Conservation (phyloP, 192 early-diverging fungal genomes). For the Polychytrium aggregatum region DNA sequence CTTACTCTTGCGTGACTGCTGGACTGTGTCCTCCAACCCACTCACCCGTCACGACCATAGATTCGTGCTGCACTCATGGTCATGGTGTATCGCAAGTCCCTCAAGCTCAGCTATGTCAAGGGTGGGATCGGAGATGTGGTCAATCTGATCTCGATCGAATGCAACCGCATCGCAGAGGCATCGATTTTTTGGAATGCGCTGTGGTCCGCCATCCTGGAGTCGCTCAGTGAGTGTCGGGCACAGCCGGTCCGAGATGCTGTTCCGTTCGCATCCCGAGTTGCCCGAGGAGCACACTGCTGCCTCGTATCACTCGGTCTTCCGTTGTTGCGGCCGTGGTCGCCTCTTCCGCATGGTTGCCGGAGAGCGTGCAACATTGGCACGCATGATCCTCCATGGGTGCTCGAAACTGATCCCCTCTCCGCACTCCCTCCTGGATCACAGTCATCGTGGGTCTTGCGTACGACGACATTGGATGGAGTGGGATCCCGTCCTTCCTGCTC, state of each 20-base stretch:
- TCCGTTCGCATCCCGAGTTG: background rate
- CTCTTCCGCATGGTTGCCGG: too few relatives aligned
- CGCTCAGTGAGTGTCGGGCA: conserved; percentile 11
- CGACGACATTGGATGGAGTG: conserved; percentile 35
- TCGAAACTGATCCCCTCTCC: too few relatives aligned
- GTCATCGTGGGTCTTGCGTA: conserved; percentile 38
- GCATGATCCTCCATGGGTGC: too few relatives aligned
- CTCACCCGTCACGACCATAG: conserved; percentile 11
- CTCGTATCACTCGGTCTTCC: too few relatives aligned
- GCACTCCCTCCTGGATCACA: conserved; percentile 8
- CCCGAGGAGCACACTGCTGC: background rate
- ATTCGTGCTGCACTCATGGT: conserved; percentile 65
- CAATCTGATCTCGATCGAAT: conserved; percentile 62
- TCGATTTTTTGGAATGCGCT: conserved; percentile 59
- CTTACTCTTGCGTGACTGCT: too few relatives aligned
- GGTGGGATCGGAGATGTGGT: conserved; percentile 61
- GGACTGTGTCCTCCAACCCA: too few relatives aligned
- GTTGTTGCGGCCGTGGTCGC: too few relatives aligned
- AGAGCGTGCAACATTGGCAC: too few relatives aligned
- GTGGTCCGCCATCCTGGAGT: conserved; percentile 60
- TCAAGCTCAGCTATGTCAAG: conserved; percentile 45
- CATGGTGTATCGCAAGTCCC: conserved; percentile 59
- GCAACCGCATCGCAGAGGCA: conserved; percentile 59
- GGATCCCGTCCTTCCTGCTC: conserved; percentile 30
- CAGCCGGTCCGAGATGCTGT: background rate